These are phyloP conservation scores for Apiospora hydei DNA, from an alignment of 2,329 filamentous ascomycete genomes.

Conservation along the genomic window DNA sequence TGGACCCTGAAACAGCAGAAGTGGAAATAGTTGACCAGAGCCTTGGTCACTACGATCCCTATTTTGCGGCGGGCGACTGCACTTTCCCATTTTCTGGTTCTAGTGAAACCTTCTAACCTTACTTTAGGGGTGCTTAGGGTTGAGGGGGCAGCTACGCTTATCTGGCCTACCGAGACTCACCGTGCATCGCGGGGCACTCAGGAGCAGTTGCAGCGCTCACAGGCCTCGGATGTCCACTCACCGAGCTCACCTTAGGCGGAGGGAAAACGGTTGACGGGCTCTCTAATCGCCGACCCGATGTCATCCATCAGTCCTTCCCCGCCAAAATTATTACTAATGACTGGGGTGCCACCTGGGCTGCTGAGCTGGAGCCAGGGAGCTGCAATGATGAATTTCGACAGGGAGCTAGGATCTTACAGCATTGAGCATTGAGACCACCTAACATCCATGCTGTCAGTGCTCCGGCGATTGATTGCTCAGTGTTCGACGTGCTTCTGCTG, in stretches of 20 bases:
- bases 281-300: neutral
- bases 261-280: neutral
- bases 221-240: neutral
- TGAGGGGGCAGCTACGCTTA: neutral
- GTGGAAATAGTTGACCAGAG: conserved; percentile 17
- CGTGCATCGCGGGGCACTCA: neutral
- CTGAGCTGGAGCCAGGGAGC: neutral
- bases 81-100: conserved; percentile 15
- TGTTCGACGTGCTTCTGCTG: conserved; percentile 17
- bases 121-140: neutral
- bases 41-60: conserved; percentile 6
- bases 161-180: conserved; percentile 1
- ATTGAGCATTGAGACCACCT: neutral
- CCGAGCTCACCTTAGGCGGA: neutral
- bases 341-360: neutral
- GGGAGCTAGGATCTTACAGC: neutral
- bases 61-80: conserved; percentile 6
- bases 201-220: neutral
- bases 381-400: neutral
- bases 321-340: neutral
- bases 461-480: neutral
- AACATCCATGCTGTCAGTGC: conserved; percentile 10
- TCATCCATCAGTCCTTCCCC: conserved; percentile 1
- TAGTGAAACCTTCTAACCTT: conserved; percentile 16
- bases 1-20: conserved; percentile 23